Percentiles rank a stretch among this genome's conserved stretches.
Evolutionary conservation across 306 rosid genomes (phyloP).

Genomic region (Trifolium subterraneum): DNA sequence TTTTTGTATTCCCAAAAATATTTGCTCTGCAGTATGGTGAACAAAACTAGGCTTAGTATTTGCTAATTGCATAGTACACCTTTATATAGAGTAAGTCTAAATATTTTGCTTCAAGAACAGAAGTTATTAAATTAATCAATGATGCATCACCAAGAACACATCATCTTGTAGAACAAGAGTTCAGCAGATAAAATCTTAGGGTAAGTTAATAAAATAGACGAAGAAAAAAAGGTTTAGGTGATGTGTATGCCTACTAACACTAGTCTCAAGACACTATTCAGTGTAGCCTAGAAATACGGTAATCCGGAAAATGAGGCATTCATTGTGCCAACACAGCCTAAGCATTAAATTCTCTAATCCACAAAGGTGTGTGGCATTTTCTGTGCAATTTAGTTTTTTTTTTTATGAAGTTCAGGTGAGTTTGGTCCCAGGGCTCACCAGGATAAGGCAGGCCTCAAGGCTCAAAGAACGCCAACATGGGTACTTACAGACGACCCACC

Average conservation of each 20-base stretch:
- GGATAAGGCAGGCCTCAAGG: too few species aligned
- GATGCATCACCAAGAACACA: not conserved
- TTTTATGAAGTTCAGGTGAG: too few species aligned
- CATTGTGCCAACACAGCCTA: not conserved
- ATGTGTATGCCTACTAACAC: conserved; percentile 11
- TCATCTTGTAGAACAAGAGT: conserved; percentile 19
- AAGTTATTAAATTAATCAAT: not conserved
- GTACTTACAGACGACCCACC: too few species aligned
- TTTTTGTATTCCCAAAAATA: conserved; percentile 66
- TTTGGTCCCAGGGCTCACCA: too few species aligned
- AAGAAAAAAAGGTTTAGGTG: not conserved
- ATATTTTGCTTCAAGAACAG: conserved; percentile 13
- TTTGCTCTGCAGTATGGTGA: conserved; percentile 61
- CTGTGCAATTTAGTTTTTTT: conserved; percentile 7
- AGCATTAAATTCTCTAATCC: conserved; percentile 19
- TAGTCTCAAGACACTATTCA: conserved; percentile 13
- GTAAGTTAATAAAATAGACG: not conserved
- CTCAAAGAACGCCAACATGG: too few species aligned
- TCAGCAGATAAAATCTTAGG: conserved; percentile 20
- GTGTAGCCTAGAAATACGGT: conserved; percentile 6
- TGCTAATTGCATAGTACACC: conserved; percentile 6
- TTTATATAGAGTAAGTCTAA: not conserved
- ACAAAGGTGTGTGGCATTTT: conserved; percentile 14
- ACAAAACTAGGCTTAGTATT: conserved; percentile 39
- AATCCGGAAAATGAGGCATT: conserved; percentile 9